Evolutionary conservation across 176 grass and related monocot species (phyloP).

Genomic region (Otatea glauca): DNA sequence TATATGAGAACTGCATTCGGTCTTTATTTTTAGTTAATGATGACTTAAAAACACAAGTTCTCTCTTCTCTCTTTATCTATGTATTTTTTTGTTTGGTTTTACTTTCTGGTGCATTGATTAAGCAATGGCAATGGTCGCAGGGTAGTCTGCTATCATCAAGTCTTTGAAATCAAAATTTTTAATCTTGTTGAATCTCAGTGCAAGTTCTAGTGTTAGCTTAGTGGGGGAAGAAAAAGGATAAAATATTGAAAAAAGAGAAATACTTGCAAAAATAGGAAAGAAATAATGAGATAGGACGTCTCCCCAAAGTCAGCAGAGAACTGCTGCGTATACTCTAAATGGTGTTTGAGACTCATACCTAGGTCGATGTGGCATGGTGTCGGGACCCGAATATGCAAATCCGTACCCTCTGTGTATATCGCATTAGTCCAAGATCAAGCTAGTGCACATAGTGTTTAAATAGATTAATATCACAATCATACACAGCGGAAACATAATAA

Average conservation of each 20-base stretch:
- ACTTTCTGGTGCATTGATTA: conserved; percentile 52
- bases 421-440: no score
- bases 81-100: not conserved
- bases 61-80: conserved; percentile 18
- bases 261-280: not conserved
- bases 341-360: conserved; percentile 45
- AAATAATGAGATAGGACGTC: conserved; percentile 39
- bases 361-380: conserved; percentile 41
- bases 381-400: no score
- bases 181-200: conserved; percentile 40
- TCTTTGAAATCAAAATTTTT: conserved; percentile 58
- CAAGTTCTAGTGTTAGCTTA: conserved; percentile 59
- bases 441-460: no score
- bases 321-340: conserved; percentile 13
- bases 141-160: conserved; percentile 66
- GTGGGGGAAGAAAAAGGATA: conserved; percentile 44
- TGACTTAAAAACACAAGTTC: not conserved
- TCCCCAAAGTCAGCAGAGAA: conserved; percentile 32
- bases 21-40: not conserved
- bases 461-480: no score
- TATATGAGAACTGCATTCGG: not conserved
- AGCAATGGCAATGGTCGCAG: conserved; percentile 64
- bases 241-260: conserved; percentile 11
- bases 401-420: no score
- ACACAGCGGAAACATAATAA: no score